Base-by-base conservation (phyloP, 2,329 filamentous ascomycete genomes). In the Stagonosporopsis chrysanthemi region DNA sequence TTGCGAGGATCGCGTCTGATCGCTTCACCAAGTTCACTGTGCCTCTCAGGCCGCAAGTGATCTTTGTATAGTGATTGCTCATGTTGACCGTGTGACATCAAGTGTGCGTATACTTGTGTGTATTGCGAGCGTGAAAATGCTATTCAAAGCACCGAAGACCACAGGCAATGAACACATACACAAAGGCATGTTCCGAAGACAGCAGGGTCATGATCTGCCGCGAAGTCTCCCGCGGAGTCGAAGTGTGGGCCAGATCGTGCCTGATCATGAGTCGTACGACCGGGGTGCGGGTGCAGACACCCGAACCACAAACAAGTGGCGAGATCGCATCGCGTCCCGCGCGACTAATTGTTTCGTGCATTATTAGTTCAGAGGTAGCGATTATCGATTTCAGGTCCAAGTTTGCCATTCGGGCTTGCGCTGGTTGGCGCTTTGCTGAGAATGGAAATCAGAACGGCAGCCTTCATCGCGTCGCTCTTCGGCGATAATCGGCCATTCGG, bases 391-490 rank as follows among this genome's bases (percentile, higher is more conserved):
- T 57, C 39, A 48, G 22, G 38, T 47, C 64, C 59, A 62, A 3
- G 45, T 60, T 22, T 63, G 58, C 64, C 60, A 63, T 6, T 41
- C 44, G 17, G 55, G 55, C 33, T 54, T 57, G 9, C 26, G 35
- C 2, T 38, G 39, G 26, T 40, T 62, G 41, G n/a, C 14, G 6
- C 14, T 51, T 4, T 43, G 33, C 22, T 51, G 51, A 40, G 38
- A 53, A 28, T 19, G 24, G n/a, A 43, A 24, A 29, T 9, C 26
- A 22, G 23, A 23, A 9, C 41, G 44, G 2, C 24, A 15, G 5
- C 26, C 24, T 9, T 44, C 26, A 17, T 46, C 38, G 14, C 26
- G n/a, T 24, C 43, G 33, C 22, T 56, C 49, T 42, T 56, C 52
- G 19, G 48, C 17, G 15, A 47, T 55, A 2, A 44, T 52, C 11